A percentile compares a stretch with the other conserved stretches of the same genome.
These are phyloP conservation scores for Rhizopus delemar DNA, from an alignment of 371 early-diverging fungal genomes.

Conservation along the genomic window DNA sequence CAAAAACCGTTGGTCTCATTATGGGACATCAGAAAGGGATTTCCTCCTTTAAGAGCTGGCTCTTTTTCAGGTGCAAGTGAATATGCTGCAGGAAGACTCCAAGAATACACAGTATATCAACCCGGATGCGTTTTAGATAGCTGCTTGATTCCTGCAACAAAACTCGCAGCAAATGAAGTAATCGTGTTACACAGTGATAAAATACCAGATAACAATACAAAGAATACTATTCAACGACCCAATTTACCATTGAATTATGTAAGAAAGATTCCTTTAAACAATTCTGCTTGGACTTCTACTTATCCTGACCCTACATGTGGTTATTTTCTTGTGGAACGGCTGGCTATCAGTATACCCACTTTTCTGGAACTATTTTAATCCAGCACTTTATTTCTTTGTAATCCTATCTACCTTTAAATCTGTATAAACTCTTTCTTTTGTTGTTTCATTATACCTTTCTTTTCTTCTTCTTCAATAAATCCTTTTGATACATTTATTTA, in stretches of 20 bases:
- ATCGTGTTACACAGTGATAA: not conserved
- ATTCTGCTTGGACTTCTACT: not conserved
- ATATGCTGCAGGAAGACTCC: constrained; percentile 10
- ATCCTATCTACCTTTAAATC: no score
- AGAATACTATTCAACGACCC: constrained; percentile 13
- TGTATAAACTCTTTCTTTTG: no score
- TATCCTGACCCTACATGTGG: constrained; percentile 33
- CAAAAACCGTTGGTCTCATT: constrained; percentile 24
- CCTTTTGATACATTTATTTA: no score
- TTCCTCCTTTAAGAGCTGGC: constrained; percentile 31
- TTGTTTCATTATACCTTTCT: no score
- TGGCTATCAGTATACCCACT: constrained; percentile 29
- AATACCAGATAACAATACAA: not conserved
- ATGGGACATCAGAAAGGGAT: constrained; percentile 36
- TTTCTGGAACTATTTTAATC: constrained; percentile 24
- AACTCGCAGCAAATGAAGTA: not conserved
- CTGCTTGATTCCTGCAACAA: constrained; percentile 21
- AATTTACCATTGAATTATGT: constrained; percentile 16
- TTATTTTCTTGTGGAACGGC: constrained; percentile 26
- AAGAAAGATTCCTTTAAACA: constrained; percentile 13
- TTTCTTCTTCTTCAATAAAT: no score
- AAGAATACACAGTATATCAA: constrained; percentile 23
- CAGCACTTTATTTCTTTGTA: no score
- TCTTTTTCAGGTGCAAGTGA: constrained; percentile 40
- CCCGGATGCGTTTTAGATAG: constrained; percentile 26